Conservation (phyloP, 306 rosid species). For the Castanea mollissima region DNA sequence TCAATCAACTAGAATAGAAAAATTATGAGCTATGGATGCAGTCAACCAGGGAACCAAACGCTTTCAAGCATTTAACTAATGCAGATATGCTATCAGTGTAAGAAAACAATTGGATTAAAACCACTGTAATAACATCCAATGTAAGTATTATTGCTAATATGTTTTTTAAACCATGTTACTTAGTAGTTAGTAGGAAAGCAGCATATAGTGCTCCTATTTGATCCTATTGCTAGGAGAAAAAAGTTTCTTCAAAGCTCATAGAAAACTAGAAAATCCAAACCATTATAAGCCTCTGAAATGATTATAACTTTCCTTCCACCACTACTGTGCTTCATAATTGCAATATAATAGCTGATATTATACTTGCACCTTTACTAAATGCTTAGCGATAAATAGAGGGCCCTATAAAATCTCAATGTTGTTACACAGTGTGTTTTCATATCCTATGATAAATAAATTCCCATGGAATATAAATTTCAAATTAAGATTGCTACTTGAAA, state of each 20-base stretch:
- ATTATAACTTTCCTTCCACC: no score
- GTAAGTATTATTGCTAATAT: background rate
- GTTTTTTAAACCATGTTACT: background rate
- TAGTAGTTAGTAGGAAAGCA: background rate
- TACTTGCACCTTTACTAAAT: background rate
- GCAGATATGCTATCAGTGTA: conserved; percentile 3
- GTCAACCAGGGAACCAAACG: conserved; percentile 11
- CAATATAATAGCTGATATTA: no score
- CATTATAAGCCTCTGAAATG: no score
- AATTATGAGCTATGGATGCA: conserved; percentile 22
- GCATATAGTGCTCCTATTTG: background rate
- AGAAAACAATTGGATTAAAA: conserved; percentile 5
- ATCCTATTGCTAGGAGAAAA: background rate
- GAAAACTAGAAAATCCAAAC: background rate
- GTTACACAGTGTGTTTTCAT: background rate
- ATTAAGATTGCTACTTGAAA: background rate
- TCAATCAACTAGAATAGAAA: conserved; percentile 61
- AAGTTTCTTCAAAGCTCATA: background rate
- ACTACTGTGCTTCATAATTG: background rate
- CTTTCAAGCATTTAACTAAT: background rate
- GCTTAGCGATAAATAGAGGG: background rate
- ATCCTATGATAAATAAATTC: background rate
- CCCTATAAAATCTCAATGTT: background rate
- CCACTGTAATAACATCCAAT: background rate
- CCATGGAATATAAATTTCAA: background rate